Evolutionary conservation across 805 yeast species (phyloP).

Genomic region (Wickerhamiella allomyrinae): DNA sequence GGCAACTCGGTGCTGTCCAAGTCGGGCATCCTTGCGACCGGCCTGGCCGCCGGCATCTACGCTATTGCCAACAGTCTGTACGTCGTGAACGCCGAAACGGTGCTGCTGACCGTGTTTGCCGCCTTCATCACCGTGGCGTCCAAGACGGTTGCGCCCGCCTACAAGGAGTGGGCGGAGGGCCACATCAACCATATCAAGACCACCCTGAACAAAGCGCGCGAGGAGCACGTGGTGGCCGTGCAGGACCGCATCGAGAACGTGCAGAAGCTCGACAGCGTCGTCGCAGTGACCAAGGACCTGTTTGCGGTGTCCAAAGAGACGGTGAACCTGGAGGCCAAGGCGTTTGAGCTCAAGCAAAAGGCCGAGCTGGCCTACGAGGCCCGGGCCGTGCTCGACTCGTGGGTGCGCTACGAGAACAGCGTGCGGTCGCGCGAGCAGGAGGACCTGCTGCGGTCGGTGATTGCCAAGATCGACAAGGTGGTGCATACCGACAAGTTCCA

Average conservation of each 20-base stretch:
- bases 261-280: conserved; percentile 80
- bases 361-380: conserved; percentile 83
- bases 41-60: conserved; percentile 86
- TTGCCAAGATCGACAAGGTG: conserved; percentile 77
- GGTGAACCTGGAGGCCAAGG: conserved; percentile 85
- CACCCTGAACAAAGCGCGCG: conserved; percentile 75
- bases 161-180: conserved; percentile 85
- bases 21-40: conserved; percentile 90
- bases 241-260: conserved; percentile 83
- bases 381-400: conserved; percentile 87
- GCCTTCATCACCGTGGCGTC: conserved; percentile 63
- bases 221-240: conserved; percentile 83
- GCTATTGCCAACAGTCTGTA: conserved; percentile 88
- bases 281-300: conserved; percentile 75
- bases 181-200: conserved; percentile 69
- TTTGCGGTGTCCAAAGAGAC: conserved; percentile 95
- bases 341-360: conserved; percentile 84
- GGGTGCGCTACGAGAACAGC: conserved; percentile 97
- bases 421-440: conserved; percentile 93
- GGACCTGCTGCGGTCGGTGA: conserved; percentile 75
- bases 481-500: conserved; percentile 81
- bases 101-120: conserved; percentile 65
- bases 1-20: conserved; percentile 78
- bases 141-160: conserved; percentile 85
- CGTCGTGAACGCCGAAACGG: conserved; percentile 88